A percentile compares a stretch with the other conserved stretches of the same genome.
phyloP scores from a whole-genome alignment of 2,329 filamentous ascomycete genomes.

The Clonostachys sp. region DNA sequence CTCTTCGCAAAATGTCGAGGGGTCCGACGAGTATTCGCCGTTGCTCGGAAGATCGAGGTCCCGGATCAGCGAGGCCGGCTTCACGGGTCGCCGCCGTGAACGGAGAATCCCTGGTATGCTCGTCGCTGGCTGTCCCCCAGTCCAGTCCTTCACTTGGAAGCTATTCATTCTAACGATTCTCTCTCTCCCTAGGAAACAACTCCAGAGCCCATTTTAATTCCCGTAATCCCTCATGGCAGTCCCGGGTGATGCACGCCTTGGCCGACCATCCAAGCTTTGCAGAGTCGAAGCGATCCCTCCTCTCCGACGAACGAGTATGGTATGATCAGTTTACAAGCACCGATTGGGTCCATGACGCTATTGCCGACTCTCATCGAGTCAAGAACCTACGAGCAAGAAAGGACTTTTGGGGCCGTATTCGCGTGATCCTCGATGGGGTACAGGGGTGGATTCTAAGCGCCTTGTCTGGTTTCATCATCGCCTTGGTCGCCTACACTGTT shows the following conservation, averaged over 20 bases:
- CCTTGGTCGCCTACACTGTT: constrained; percentile 80
- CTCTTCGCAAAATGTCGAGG: constrained; percentile 15
- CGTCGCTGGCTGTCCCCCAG: no score
- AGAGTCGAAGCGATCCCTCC: constrained; percentile 62
- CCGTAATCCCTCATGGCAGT: constrained; percentile 53
- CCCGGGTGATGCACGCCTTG: constrained; percentile 59
- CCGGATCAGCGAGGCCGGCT: constrained; percentile 22
- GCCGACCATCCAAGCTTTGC: constrained; percentile 50
- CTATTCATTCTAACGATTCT: no score
- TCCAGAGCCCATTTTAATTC: constrained; percentile 4
- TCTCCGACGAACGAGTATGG: constrained; percentile 86
- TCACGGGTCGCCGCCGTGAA: no score
- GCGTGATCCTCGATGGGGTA: constrained; percentile 75
- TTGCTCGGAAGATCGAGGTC: constrained; percentile 33
- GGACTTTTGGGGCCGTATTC: constrained; percentile 76
- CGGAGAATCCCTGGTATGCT: no score
- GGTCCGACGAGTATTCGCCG: constrained; percentile 38
- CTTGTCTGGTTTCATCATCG: constrained; percentile 81
- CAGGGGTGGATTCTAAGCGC: constrained; percentile 95
- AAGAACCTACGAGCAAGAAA: constrained; percentile 77
- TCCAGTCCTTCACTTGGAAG: no score
- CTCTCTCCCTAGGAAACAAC: no score
- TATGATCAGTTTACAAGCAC: constrained; percentile 98
- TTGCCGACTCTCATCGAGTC: constrained; percentile 86
- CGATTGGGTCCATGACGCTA: constrained; percentile 97